These are phyloP conservation scores for Epichloe glyceriae DNA, from an alignment of 2,329 filamentous ascomycete genomes.

Conservation along the genomic window DNA sequence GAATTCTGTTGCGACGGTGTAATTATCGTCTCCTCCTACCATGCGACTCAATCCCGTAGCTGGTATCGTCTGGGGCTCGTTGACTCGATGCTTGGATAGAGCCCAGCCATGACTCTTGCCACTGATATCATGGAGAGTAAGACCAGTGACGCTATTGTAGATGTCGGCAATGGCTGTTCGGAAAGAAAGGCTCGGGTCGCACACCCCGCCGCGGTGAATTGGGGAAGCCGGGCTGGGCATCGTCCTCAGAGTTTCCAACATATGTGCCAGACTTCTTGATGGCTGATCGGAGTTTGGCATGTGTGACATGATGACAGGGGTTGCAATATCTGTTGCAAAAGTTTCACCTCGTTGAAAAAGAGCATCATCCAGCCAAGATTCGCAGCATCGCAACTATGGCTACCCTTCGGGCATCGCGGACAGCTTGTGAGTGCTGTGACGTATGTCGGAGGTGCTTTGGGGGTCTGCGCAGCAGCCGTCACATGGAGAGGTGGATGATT, in stretches of 20 bases:
- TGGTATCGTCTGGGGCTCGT: conserved; percentile 22
- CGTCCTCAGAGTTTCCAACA: conserved; percentile 29
- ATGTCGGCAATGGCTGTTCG: conserved; percentile 35
- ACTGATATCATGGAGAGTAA: conserved; percentile 36
- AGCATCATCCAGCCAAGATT: conserved; percentile 43
- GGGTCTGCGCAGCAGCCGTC: conserved; percentile 10
- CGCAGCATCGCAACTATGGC: conserved; percentile 36
- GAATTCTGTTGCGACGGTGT: conserved; percentile 21
- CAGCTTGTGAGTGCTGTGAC: conserved; percentile 20
- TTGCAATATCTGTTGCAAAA: conserved; percentile 28
- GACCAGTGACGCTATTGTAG: conserved; percentile 34
- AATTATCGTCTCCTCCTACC: conserved; percentile 15
- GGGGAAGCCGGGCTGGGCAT: conserved; percentile 31
- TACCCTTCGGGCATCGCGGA: conserved; percentile 36
- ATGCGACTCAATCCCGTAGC: conserved; percentile 18
- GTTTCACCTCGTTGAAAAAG: conserved; percentile 32
- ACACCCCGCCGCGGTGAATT: conserved; percentile 29
- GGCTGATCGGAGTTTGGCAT: conserved; percentile 14
- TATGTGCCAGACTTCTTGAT: conserved; percentile 29
- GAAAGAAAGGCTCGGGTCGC: conserved; percentile 36
- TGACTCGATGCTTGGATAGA: conserved; percentile 25
- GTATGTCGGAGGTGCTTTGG: conserved; percentile 7
- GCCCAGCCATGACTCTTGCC: conserved; percentile 37
- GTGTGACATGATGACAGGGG: conserved; percentile 15
- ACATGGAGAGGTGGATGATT: conserved; percentile 11